These are phyloP conservation scores for Veloporphyrellus conicus DNA, from an alignment of 1,284 basidiomycete species.

Conservation along the genomic window DNA sequence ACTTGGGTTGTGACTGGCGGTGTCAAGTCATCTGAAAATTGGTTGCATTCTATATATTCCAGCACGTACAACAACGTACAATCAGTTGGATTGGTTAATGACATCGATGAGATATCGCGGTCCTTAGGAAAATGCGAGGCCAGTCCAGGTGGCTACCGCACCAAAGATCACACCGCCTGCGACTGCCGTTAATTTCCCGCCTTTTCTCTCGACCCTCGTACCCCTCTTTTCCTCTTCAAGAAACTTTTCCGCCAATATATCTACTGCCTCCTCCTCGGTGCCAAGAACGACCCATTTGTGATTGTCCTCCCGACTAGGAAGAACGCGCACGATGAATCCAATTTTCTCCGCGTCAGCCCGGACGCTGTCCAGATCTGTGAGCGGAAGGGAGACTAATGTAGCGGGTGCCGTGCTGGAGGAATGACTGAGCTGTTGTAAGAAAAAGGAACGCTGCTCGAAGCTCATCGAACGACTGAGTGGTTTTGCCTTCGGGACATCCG, in stretches of 20 bases:
- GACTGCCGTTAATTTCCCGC: slow-evolving; percentile 28
- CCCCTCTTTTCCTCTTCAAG: slow-evolving; percentile 35
- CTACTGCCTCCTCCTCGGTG: slow-evolving; percentile 39
- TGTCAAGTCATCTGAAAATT: background rate
- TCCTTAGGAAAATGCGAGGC: slow-evolving; percentile 34
- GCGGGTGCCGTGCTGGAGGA: slow-evolving; percentile 40
- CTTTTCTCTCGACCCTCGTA: slow-evolving; percentile 15
- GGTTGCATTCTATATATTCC: background rate
- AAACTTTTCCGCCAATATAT: slow-evolving; percentile 30
- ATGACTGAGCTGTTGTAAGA: slow-evolving; percentile 43
- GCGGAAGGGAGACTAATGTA: slow-evolving; percentile 44
- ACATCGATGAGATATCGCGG: background rate
- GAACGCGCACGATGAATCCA: slow-evolving; percentile 41
- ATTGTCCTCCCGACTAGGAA: slow-evolving; percentile 30
- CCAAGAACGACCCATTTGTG: slow-evolving; percentile 48
- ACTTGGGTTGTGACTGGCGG: no score
- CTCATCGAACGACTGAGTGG: slow-evolving; percentile 49
- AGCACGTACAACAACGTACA: background rate
- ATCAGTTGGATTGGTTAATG: background rate
- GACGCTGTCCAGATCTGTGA: slow-evolving; percentile 40
- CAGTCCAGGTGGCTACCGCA: slow-evolving; percentile 37
- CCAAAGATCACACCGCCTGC: slow-evolving; percentile 37
- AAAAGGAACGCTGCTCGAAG: slow-evolving; percentile 45
- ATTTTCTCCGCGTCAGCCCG: slow-evolving; percentile 39
- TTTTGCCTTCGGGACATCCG: slow-evolving; percentile 8